These are phyloP conservation scores for Candida peoriensis DNA, from an alignment of 805 yeast species.

Conservation along the genomic window DNA sequence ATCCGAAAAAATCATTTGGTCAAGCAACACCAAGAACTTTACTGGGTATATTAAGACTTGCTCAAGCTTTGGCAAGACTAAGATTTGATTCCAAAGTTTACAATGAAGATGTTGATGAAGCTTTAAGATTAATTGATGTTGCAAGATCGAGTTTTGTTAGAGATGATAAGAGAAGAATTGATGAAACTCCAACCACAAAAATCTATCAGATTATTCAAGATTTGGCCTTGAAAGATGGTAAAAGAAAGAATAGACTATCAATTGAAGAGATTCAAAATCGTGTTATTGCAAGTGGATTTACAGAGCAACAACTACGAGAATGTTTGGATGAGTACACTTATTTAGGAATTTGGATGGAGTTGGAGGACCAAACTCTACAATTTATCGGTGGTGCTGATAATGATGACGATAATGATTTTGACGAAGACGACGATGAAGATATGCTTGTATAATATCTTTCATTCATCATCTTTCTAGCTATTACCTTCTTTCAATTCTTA, in stretches of 20 bases:
- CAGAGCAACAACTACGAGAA: slow-evolving; percentile 68
- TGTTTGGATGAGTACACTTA: slow-evolving; percentile 72
- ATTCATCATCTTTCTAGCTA: neutral
- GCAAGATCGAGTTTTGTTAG: slow-evolving; percentile 74
- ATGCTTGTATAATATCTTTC: slow-evolving; percentile 1
- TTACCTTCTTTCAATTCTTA: neutral
- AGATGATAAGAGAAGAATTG: slow-evolving; percentile 44
- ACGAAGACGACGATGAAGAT: slow-evolving; percentile 5
- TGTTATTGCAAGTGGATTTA: slow-evolving; percentile 76
- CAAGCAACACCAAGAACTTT: slow-evolving; percentile 96
- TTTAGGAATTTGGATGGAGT: slow-evolving; percentile 69
- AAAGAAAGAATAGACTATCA: slow-evolving; percentile 30
- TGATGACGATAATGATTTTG: slow-evolving; percentile 17
- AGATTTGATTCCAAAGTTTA: slow-evolving; percentile 72
- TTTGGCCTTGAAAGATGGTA: slow-evolving; percentile 39
- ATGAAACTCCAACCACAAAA: slow-evolving; percentile 64
- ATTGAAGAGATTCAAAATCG: slow-evolving; percentile 52
- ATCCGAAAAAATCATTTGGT: slow-evolving; percentile 66
- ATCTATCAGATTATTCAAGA: slow-evolving; percentile 68
- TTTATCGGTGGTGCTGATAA: slow-evolving; percentile 39
- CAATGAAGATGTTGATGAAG: slow-evolving; percentile 89
- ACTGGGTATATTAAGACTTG: slow-evolving; percentile 82
- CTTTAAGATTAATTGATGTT: slow-evolving; percentile 77
- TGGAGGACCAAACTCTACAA: slow-evolving; percentile 61
- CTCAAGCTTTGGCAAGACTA: slow-evolving; percentile 91